Evolutionary conservation across 306 rosid species (phyloP).

Genomic region (Purshia tridentata): DNA sequence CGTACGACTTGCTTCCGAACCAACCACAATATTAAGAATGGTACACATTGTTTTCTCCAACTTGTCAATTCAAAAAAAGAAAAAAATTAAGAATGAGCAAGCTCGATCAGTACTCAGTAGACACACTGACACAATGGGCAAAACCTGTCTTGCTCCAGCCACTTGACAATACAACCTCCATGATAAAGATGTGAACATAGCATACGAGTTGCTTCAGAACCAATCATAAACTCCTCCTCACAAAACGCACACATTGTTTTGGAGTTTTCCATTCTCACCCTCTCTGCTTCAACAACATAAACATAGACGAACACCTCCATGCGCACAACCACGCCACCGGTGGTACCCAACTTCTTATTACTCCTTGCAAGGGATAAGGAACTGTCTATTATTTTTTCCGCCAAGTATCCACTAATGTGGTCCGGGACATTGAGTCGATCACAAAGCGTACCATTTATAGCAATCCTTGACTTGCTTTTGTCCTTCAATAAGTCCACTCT

Average conservation of each 20-base stretch:
- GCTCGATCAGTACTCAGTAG: too few species aligned
- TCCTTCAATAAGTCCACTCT: neutral
- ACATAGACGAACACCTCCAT: neutral
- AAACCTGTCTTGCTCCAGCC: neutral
- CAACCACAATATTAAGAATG: too few species aligned
- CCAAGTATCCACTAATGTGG: neutral
- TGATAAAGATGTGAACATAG: neutral
- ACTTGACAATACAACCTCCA: constrained; percentile 1
- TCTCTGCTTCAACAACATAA: neutral
- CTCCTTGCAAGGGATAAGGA: neutral
- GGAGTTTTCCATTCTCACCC: neutral
- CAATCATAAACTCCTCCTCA: neutral
- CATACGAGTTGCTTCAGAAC: neutral
- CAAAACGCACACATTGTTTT: neutral
- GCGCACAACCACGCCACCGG: neutral
- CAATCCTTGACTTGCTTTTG: neutral
- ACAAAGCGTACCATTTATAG: neutral
- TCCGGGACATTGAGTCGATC: neutral
- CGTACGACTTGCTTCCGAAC: too few species aligned
- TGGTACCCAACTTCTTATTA: neutral
- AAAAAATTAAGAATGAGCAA: too few species aligned
- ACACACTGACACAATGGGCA: neutral
- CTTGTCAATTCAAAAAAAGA: too few species aligned
- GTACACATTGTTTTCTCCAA: too few species aligned
- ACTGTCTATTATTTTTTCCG: neutral